A percentile compares a stretch with the other conserved stretches of the same genome.
Conservation (phyloP, 1,139 yeast species). For the Lizanozyma gosingica region DNA sequence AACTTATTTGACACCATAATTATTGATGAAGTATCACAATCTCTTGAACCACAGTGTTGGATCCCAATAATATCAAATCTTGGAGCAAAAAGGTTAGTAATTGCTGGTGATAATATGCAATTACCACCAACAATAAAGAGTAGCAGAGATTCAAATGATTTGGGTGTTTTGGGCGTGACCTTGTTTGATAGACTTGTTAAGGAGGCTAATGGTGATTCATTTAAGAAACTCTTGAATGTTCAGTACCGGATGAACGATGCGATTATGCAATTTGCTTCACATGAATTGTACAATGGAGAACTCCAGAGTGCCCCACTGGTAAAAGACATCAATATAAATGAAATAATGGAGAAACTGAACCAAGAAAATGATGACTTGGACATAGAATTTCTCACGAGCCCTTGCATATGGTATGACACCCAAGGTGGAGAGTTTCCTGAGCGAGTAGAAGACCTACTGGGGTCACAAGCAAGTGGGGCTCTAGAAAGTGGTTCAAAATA, state of each 20-base stretch:
- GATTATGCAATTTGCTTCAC: conserved; percentile 77
- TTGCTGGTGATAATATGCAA: conserved; percentile 86
- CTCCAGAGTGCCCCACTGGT: conserved; percentile 60
- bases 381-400: conserved; percentile 20
- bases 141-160: conserved; percentile 19
- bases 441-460: conserved; percentile 26
- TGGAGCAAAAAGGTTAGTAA: conserved; percentile 50
- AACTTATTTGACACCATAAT: conserved; percentile 70
- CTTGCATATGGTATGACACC: conserved; percentile 77
- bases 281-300: conserved; percentile 51
- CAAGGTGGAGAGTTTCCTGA: conserved; percentile 84
- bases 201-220: conserved; percentile 41
- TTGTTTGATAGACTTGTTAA: conserved; percentile 70
- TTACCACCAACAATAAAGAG: conserved; percentile 69
- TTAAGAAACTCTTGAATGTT: conserved; percentile 46
- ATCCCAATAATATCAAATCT: conserved; percentile 72
- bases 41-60: conserved; percentile 96
- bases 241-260: conserved; percentile 82
- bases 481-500: conserved; percentile 42
- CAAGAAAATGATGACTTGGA: conserved; percentile 14
- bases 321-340: conserved; percentile 20
- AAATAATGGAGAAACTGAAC: conserved; percentile 11
- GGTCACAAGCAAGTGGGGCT: conserved; percentile 4
- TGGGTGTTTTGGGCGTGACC: conserved; percentile 45
- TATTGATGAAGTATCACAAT: conserved; percentile 92